phyloP scores from a whole-genome alignment of 208 protist species.

The Trypanosoma theileri region DNA sequence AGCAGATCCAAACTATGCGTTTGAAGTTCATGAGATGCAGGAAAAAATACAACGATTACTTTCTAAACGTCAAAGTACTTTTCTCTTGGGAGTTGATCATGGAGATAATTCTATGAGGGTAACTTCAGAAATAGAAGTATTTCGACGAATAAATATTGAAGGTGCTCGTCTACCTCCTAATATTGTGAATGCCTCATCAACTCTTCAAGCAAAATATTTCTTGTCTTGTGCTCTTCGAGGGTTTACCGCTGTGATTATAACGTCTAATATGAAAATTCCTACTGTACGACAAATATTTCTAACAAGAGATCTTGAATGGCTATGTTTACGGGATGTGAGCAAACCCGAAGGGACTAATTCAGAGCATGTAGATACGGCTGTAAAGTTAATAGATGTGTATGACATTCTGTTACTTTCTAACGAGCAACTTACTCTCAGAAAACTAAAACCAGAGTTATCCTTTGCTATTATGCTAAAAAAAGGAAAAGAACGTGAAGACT shows the following conservation, averaged over 20 bases:
- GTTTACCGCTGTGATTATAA: constrained; percentile 8
- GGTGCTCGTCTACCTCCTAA: constrained; percentile 16
- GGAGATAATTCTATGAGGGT: not conserved
- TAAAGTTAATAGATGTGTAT: constrained; percentile 5
- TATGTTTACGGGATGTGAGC: constrained; percentile 13
- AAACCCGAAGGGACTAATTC: not conserved
- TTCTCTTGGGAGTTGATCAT: not conserved
- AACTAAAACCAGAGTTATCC: constrained; percentile 16
- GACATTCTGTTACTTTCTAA: constrained; percentile 13
- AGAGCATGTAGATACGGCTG: not conserved
- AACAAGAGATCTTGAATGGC: constrained; percentile 12
- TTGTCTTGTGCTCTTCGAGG: constrained; percentile 21
- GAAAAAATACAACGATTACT: constrained; percentile 2
- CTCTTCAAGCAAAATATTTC: constrained; percentile 20
- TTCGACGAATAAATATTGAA: constrained; percentile 9
- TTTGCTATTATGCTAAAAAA: constrained; percentile 3
- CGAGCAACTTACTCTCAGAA: not conserved
- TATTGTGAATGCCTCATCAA: constrained; percentile 11
- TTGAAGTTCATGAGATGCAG: constrained; percentile 3
- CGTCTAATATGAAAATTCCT: constrained; percentile 1
- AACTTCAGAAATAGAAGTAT: not conserved
- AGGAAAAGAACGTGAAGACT: not conserved
- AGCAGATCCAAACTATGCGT: constrained; percentile 16
- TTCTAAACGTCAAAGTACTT: constrained; percentile 1
- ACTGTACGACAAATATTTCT: constrained; percentile 28